Conservation (phyloP, 78 protist species). For the Pigoraptor vietnamica region DNA sequence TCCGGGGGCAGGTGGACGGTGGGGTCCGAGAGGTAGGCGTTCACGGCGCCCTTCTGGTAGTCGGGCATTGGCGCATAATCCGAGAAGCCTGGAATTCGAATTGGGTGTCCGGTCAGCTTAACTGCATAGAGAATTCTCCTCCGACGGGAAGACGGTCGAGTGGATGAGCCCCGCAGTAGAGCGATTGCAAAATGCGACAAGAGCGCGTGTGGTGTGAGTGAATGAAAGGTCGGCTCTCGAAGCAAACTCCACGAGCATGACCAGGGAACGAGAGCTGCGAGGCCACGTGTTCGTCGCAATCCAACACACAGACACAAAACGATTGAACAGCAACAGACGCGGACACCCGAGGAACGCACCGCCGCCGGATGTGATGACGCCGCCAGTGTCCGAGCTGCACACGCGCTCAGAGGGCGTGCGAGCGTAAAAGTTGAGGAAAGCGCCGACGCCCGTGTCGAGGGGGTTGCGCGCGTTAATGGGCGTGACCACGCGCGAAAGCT, state of each 20-base stretch:
- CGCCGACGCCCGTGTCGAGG: not conserved
- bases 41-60: conserved; percentile 24
- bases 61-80: not conserved
- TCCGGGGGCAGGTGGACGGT: conserved; percentile 1
- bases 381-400: not conserved
- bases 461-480: not conserved
- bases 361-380: not conserved
- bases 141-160: too few species aligned
- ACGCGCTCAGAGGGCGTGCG: not conserved
- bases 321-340: not conserved
- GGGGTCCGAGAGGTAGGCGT: not conserved
- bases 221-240: too few species aligned
- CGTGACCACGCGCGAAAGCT: not conserved
- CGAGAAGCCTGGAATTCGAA: conserved; percentile 41
- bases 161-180: too few species aligned
- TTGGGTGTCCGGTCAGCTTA: too few species aligned
- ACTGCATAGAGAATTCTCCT: too few species aligned
- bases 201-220: too few species aligned
- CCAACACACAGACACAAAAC: not conserved
- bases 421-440: not conserved
- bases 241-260: too few species aligned
- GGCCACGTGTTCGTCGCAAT: not conserved
- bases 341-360: too few species aligned
- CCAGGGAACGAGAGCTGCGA: not conserved
- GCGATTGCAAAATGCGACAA: too few species aligned